Conservation (phyloP, 1,284 basidiomycete genomes). For the Fomitopsis schrenkii region DNA sequence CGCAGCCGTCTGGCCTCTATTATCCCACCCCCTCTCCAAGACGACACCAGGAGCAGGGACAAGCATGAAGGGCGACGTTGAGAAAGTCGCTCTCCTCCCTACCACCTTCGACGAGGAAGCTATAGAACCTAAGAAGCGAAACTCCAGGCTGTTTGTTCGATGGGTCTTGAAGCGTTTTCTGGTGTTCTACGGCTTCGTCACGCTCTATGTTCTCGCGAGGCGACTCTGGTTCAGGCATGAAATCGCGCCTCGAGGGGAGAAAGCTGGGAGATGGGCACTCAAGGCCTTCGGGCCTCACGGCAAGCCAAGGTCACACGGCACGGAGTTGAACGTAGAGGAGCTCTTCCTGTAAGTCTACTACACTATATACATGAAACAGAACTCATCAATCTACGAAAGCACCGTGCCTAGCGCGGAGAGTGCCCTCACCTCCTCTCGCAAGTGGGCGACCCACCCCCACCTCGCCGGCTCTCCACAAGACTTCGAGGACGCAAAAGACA, state of each 20-base stretch:
- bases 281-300: background rate
- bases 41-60: background rate
- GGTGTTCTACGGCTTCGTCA: background rate
- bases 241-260: background rate
- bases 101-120: background rate
- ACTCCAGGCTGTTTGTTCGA: background rate
- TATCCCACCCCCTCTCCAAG: background rate
- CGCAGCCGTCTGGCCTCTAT: background rate
- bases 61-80: conserved; percentile 5
- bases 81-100: background rate
- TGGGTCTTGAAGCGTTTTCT: background rate
- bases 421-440: conserved; percentile 51
- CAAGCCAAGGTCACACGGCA: background rate
- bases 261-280: conserved; percentile 1
- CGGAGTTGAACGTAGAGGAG: background rate
- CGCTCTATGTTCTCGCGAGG: conserved; percentile 4
- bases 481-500: conserved; percentile 57
- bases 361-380: no score
- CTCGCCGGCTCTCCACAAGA: conserved; percentile 67
- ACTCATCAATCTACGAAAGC: conserved; percentile 25
- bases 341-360: conserved; percentile 4
- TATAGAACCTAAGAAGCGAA: background rate
- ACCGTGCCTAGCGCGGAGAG: conserved; percentile 54
- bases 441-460: conserved; percentile 67
- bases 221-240: background rate